Evolutionary conservation across 2,329 filamentous ascomycete genomes (phyloP), one percentile per base, ranked within the genome.

Genomic region (Aspergillus sp.): DNA sequence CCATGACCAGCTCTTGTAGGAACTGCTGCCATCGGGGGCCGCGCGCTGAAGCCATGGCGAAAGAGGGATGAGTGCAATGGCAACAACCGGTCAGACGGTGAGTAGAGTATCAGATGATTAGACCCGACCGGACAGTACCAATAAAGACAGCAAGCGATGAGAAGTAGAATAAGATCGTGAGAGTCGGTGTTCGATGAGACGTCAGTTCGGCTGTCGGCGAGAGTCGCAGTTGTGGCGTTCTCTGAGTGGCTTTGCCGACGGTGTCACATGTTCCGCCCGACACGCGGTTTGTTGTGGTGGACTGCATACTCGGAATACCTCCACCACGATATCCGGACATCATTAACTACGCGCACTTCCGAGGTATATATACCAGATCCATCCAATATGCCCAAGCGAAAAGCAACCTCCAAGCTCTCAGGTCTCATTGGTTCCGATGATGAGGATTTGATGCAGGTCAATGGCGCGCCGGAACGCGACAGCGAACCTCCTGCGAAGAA

Each of bases 371-470:
- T 19, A 38, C 6, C 9, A 14, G 20, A 53, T 41, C 13, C 40
- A 45, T 42, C 16, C 29, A 42, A 19, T n/a, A 75, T 75, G 71
- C 69, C 72, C 9, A 75, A 75, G 57, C 60, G 71, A 43, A 77
- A 77, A 55, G 70, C 67, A 6, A 56, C 67, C 13, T 63, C 74
- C 31, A 75, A 73, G 49, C 57, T 81, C 14, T 77, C 78, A 31
- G 73, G 71, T 9, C 59, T 80, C 19, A 61, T 79, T 9, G 77
- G 76, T 45, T 78, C 76, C 13, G 78, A 81, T 36, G 69, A 70
- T 56, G 74, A 77, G 32, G 72, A 76, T 49, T 58, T 70, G 6
- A 64, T 66, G 53, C 62, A 69, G 56, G 56, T 68, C n/a, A 62
- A 64, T 50, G 62, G 62, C 42, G 67, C 48, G 65, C 51, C 43